Conservation (phyloP, 2,329 filamentous ascomycete species). For the Trichoderma pleuroti region DNA sequence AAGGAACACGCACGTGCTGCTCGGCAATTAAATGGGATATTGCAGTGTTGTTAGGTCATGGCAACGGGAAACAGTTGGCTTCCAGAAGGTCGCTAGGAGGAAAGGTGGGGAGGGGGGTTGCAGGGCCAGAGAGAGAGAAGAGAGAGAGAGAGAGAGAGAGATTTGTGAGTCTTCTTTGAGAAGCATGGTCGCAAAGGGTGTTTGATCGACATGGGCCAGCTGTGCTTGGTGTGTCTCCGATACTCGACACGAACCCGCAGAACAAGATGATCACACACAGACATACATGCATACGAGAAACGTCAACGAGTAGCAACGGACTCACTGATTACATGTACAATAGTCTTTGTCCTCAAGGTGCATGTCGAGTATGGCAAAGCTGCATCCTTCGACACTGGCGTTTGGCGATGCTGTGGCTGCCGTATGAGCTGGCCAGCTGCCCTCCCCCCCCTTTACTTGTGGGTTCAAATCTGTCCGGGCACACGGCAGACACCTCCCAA, state of each 20-base stretch:
- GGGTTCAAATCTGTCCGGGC: conserved; percentile 4
- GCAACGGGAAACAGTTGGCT: not conserved
- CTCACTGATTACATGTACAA: not conserved
- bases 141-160: too few relatives aligned
- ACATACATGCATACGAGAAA: not conserved
- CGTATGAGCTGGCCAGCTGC: conserved; percentile 12
- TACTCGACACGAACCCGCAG: not conserved
- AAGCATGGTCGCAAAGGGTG: not conserved
- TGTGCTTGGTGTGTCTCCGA: not conserved
- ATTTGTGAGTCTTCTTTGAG: not conserved
- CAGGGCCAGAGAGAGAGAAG: not conserved
- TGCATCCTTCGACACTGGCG: not conserved
- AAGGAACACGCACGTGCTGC: not conserved
- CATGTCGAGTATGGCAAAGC: conserved; percentile 11
- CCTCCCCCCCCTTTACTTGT: not conserved
- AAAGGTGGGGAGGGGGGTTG: too few relatives aligned
- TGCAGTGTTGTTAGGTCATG: conserved; percentile 5
- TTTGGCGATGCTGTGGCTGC: conserved; percentile 14
- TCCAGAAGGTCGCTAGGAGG: not conserved
- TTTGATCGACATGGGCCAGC: not conserved
- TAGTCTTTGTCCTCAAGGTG: not conserved
- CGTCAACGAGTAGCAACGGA: not conserved
- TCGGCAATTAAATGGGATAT: conserved; percentile 4
- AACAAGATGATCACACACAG: not conserved
- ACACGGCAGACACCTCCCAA: conserved; percentile 11